Evolutionary conservation across 208 protist species (phyloP).

Genomic region (Balamuthia mandrillaris): DNA sequence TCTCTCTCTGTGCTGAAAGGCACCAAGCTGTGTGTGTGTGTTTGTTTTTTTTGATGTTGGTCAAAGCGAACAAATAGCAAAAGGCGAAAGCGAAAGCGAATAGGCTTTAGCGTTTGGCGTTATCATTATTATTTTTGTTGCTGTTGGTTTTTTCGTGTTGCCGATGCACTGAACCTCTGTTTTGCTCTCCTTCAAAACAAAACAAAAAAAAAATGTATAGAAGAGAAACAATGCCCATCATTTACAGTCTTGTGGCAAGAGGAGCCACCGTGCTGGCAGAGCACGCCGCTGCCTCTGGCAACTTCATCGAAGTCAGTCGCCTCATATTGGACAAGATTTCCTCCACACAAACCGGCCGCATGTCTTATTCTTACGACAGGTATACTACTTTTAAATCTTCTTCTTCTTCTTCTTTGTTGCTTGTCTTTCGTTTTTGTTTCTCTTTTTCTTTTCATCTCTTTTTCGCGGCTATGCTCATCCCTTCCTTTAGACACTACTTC

Average conservation of each 20-base stretch:
- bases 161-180: not conserved
- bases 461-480: not conserved
- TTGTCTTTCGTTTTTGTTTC: not conserved
- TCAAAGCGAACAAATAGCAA: too few species aligned
- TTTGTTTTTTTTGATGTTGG: too few species aligned
- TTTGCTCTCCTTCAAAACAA: not conserved
- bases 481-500: slow-evolving; percentile 70
- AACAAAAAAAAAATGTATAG: not conserved
- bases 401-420: not conserved
- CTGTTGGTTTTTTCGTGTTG: too few species aligned
- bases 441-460: too few species aligned
- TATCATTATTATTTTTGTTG: too few species aligned
- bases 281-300: slow-evolving; percentile 63
- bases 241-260: slow-evolving; percentile 68
- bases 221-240: slow-evolving; percentile 62
- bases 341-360: slow-evolving; percentile 54
- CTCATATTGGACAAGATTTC: slow-evolving; percentile 74
- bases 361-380: slow-evolving; percentile 79
- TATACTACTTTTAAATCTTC: slow-evolving; percentile 39
- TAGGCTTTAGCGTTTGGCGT: too few species aligned
- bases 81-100: too few species aligned
- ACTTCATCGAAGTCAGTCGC: slow-evolving; percentile 67
- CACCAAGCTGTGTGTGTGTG: too few species aligned
- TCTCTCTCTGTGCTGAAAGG: too few species aligned
- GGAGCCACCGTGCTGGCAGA: slow-evolving; percentile 64